Evolutionary conservation across 2,329 filamentous ascomycete species (phyloP).

Genomic region (Cladophialophora carrionii): DNA sequence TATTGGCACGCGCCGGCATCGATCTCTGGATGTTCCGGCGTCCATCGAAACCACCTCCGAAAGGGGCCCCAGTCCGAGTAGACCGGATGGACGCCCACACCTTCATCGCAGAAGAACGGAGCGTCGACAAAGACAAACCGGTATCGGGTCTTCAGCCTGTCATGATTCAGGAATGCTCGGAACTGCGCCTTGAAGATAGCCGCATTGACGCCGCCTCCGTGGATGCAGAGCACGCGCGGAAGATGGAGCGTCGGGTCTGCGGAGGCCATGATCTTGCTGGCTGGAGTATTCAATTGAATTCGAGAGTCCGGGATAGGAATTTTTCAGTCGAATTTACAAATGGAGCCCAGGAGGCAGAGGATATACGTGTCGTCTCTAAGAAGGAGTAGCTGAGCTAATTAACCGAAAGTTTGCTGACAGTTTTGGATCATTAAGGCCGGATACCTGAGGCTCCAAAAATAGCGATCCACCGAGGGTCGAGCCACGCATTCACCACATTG

Average conservation of each 20-base stretch:
- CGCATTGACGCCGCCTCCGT: slow-evolving; percentile 76
- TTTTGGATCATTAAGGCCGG: background rate
- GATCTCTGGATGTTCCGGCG: slow-evolving; percentile 59
- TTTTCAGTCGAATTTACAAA: background rate
- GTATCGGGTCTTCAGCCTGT: slow-evolving; percentile 59
- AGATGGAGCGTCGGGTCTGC: slow-evolving; percentile 44
- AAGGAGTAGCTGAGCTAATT: background rate
- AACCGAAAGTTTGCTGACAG: background rate
- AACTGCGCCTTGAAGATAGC: slow-evolving; percentile 70
- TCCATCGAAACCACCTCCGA: slow-evolving; percentile 65
- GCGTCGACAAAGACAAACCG: slow-evolving; percentile 74
- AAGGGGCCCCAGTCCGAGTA: slow-evolving; percentile 71
- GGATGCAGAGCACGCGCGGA: slow-evolving; percentile 77
- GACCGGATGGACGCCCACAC: slow-evolving; percentile 47
- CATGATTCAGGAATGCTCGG: slow-evolving; percentile 56
- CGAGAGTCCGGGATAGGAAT: background rate
- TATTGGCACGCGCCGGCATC: slow-evolving; percentile 52
- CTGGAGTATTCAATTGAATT: background rate
- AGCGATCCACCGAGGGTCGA: background rate
- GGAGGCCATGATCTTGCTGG: slow-evolving; percentile 18
- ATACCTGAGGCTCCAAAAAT: slow-evolving; percentile 10
- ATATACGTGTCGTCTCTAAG: background rate
- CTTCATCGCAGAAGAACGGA: slow-evolving; percentile 61
- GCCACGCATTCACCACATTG: background rate
- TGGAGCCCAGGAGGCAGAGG: background rate